phyloP scores from a whole-genome alignment of 257 asterid species.

The Solanum medicagineum region DNA sequence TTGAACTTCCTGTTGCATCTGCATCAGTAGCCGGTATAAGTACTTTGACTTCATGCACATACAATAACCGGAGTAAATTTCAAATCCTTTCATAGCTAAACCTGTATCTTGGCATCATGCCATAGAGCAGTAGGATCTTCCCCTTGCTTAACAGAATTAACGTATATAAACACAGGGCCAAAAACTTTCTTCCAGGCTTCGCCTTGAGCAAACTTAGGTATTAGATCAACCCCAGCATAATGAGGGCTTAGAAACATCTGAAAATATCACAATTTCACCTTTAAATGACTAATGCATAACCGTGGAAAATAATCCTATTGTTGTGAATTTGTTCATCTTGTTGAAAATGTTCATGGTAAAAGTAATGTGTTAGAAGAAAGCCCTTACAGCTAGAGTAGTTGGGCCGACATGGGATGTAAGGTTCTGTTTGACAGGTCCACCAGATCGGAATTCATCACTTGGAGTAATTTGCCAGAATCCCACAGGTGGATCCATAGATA shows the following conservation, averaged over 20 bases:
- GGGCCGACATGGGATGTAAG: slow-evolving; percentile 85
- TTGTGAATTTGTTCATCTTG: not conserved
- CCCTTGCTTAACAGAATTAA: slow-evolving; percentile 30
- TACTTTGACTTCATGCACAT: not conserved
- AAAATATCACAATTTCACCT: not conserved
- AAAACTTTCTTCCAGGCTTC: slow-evolving; percentile 71
- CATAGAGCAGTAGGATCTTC: slow-evolving; percentile 40
- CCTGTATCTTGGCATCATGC: slow-evolving; percentile 62
- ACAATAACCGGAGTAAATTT: not conserved
- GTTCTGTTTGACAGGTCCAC: slow-evolving; percentile 73
- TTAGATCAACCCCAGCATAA: slow-evolving; percentile 49
- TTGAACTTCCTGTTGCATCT: slow-evolving; percentile 23
- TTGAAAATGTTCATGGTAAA: not conserved
- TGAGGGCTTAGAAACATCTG: slow-evolving; percentile 58
- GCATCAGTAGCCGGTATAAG: not conserved
- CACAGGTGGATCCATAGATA: slow-evolving; percentile 56
- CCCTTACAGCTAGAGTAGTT: slow-evolving; percentile 40
- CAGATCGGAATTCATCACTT: slow-evolving; percentile 59
- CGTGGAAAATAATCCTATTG: not conserved
- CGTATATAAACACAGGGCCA: slow-evolving; percentile 58
- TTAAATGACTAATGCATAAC: not conserved
- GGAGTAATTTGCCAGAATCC: slow-evolving; percentile 85
- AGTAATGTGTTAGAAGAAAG: not conserved
- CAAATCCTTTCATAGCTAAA: not conserved
- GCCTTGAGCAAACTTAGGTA: slow-evolving; percentile 38